These are phyloP conservation scores for Plectosphaerella plurivora DNA, from an alignment of 2,329 filamentous ascomycete species.

Conservation along the genomic window DNA sequence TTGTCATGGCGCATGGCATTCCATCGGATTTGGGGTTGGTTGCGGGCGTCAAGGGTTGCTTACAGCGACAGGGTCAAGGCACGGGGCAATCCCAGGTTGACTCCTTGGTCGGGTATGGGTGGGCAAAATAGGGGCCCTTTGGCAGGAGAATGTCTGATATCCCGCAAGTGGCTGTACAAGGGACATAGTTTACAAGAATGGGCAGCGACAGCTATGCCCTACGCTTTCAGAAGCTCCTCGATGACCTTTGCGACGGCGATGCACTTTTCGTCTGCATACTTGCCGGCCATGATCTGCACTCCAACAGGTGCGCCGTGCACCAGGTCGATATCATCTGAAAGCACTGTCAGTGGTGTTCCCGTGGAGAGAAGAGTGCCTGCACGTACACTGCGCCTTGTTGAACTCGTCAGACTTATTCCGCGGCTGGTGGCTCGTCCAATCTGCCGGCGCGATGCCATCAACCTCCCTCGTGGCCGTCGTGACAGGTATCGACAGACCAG, in stretches of 20 bases:
- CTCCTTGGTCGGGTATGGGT: no score
- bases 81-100: no score
- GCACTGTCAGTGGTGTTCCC: background rate
- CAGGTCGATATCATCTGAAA: background rate
- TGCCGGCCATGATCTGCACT: constrained; percentile 27
- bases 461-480: constrained; percentile 17
- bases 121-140: no score
- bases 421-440: constrained; percentile 17
- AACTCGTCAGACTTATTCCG: constrained; percentile 22
- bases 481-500: constrained; percentile 21
- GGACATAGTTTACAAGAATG: no score
- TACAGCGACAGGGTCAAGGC: no score
- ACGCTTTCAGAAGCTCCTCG: constrained; percentile 18
- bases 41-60: no score
- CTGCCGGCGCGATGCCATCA: constrained; percentile 17
- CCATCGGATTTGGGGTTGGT: no score
- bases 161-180: no score
- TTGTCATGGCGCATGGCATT: no score
- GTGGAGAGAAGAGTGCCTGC: no score
- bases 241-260: constrained; percentile 28
- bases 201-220: constrained; percentile 8
- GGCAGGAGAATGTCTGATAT: no score
- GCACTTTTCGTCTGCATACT: constrained; percentile 24
- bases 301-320: constrained; percentile 31
- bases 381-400: constrained; percentile 23